These are phyloP conservation scores for Akebia trifoliata DNA, from an alignment of 164 flowering plant species.

Conservation along the genomic window DNA sequence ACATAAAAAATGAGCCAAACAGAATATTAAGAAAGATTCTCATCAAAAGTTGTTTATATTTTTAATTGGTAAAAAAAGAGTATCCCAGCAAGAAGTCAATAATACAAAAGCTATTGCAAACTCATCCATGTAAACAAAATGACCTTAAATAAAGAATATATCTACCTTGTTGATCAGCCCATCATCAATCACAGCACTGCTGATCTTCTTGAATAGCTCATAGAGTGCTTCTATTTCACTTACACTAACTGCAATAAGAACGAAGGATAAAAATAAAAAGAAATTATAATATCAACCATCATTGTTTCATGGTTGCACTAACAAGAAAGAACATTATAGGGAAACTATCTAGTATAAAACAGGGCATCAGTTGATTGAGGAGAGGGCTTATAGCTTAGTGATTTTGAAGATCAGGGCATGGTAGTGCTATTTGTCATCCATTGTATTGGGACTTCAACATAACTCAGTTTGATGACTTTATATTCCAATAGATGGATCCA, in stretches of 20 bases:
- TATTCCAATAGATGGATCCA: too few species aligned
- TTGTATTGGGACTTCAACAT: too few species aligned
- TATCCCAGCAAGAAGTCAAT: background rate
- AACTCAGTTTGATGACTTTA: too few species aligned
- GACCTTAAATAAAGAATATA: background rate
- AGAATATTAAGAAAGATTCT: background rate
- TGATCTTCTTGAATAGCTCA: conserved; percentile 60
- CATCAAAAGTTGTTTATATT: too few species aligned
- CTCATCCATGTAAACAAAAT: background rate
- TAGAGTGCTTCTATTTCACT: conserved; percentile 66
- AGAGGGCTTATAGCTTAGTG: too few species aligned
- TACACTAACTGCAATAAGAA: conserved; percentile 47
- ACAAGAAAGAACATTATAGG: background rate
- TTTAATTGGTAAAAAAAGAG: too few species aligned
- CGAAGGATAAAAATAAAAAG: background rate
- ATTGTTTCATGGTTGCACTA: background rate
- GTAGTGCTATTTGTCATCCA: too few species aligned
- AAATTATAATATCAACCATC: background rate
- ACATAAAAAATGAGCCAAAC: conserved; percentile 1
- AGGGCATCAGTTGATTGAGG: background rate
- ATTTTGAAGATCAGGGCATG: too few species aligned
- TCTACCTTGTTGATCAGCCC: conserved; percentile 63
- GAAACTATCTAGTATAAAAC: background rate
- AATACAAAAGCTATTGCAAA: background rate
- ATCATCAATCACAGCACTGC: conserved; percentile 62